Conservation (phyloP, 2,329 filamentous ascomycete species). For the Penicillium brevicompactum region DNA sequence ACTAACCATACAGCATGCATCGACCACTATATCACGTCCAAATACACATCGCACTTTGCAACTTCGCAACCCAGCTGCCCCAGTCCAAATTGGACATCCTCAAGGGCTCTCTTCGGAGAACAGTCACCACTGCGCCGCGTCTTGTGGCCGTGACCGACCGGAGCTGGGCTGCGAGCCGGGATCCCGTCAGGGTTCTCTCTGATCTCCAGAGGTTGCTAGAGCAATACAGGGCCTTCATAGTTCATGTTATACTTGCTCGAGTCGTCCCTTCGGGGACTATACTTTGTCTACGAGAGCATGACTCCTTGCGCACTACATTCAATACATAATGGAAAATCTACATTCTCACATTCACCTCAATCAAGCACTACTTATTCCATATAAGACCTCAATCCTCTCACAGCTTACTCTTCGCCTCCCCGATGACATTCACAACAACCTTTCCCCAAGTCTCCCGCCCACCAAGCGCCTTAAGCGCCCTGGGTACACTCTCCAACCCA, state of each 20-base stretch:
- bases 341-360: constrained; percentile 3
- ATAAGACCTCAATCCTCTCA: constrained; percentile 18
- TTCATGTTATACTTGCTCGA: constrained; percentile 44
- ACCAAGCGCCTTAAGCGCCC: constrained; percentile 75
- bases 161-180: constrained; percentile 39
- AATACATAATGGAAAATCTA: not conserved
- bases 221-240: constrained; percentile 49
- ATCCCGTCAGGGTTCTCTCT: constrained; percentile 13
- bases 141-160: constrained; percentile 46
- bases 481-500: constrained; percentile 76
- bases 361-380: no score
- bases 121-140: constrained; percentile 41
- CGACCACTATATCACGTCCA: no score
- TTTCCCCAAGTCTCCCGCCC: constrained; percentile 91
- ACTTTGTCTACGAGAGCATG: constrained; percentile 44
- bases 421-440: constrained; percentile 84
- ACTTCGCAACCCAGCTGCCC: constrained; percentile 40
- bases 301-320: constrained; percentile 49
- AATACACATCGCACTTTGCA: constrained; percentile 19
- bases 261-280: constrained; percentile 17
- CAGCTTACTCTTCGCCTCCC: constrained; percentile 56
- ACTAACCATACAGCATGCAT: not conserved
- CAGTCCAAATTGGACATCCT: constrained; percentile 22
- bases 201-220: constrained; percentile 38
- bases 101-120: constrained; percentile 39